Conservation (phyloP, 2,329 filamentous ascomycete species). For the Scedosporium dehoogii region DNA sequence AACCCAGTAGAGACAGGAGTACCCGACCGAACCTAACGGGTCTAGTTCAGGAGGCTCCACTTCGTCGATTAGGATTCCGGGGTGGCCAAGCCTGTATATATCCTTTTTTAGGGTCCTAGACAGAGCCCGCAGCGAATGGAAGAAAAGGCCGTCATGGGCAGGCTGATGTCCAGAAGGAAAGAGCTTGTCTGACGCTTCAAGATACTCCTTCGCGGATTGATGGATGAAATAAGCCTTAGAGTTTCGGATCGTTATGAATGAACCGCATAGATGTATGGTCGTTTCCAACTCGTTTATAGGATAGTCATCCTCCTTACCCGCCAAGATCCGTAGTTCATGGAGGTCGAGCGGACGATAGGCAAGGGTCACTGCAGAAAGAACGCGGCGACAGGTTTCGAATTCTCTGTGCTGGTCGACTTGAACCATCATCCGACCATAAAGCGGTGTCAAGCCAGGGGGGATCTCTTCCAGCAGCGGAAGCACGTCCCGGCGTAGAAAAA, state of each 20-base stretch:
- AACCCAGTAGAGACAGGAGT: slow-evolving; percentile 22
- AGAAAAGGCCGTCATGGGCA: slow-evolving; percentile 22
- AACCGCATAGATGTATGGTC: slow-evolving; percentile 27
- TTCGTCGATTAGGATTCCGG: background rate
- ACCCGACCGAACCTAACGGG: slow-evolving; percentile 6
- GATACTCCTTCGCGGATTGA: slow-evolving; percentile 32
- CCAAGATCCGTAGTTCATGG: slow-evolving; percentile 19
- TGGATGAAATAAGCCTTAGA: slow-evolving; percentile 26
- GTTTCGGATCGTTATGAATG: slow-evolving; percentile 21
- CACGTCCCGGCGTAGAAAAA: slow-evolving; percentile 6
- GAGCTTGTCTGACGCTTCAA: slow-evolving; percentile 16
- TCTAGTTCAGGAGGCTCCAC: background rate
- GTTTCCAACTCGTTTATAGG: slow-evolving; percentile 12
- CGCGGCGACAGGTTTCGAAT: slow-evolving; percentile 17
- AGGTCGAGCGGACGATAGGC: slow-evolving; percentile 26
- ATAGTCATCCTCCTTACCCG: slow-evolving; percentile 8
- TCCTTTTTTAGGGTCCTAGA: background rate
- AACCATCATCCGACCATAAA: slow-evolving; percentile 28
- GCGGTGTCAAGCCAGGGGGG: slow-evolving; percentile 21
- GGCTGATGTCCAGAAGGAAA: slow-evolving; percentile 17
- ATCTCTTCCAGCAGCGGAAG: slow-evolving; percentile 14
- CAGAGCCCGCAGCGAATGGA: background rate
- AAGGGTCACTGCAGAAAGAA: slow-evolving; percentile 21
- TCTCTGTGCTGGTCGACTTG: slow-evolving; percentile 19
- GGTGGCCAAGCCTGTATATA: background rate